Conservation (phyloP, 2,329 filamentous ascomycete species). For the Plectosphaerella plurivora region DNA sequence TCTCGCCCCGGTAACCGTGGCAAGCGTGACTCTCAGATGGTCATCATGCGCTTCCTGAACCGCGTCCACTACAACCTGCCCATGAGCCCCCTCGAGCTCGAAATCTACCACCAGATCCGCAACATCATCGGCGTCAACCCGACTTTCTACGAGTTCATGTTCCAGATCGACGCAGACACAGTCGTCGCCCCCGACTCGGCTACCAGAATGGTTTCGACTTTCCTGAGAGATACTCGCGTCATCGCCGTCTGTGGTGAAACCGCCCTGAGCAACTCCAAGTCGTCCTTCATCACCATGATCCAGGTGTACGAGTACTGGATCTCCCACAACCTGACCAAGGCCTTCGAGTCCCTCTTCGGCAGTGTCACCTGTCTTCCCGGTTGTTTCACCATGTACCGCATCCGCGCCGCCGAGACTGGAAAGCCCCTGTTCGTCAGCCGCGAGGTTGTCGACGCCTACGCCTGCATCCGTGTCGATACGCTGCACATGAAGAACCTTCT, state of each 20-base stretch:
- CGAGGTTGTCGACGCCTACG: constrained; percentile 82
- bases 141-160: constrained; percentile 94
- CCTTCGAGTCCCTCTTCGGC: constrained; percentile 94
- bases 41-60: constrained; percentile 98
- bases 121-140: constrained; percentile 99
- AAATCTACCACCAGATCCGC: constrained; percentile 97
- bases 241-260: constrained; percentile 96
- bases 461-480: constrained; percentile 93
- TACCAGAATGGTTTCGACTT: constrained; percentile 86
- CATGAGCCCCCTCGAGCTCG: constrained; percentile 94
- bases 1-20: constrained; percentile 93
- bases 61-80: constrained; percentile 95
- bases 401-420: constrained; percentile 87
- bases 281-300: constrained; percentile 96
- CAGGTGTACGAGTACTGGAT: constrained; percentile 99
- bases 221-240: constrained; percentile 87
- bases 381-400: constrained; percentile 99
- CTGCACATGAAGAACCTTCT: constrained; percentile 98
- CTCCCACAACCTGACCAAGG: constrained; percentile 93
- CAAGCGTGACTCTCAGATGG: constrained; percentile 98
- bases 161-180: constrained; percentile 97
- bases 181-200: constrained; percentile 86
- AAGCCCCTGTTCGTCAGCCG: constrained; percentile 95
- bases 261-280: constrained; percentile 84
- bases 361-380: constrained; percentile 96